Base-by-base conservation (phyloP, 257 asterid species). In the Petunia axillaris region DNA sequence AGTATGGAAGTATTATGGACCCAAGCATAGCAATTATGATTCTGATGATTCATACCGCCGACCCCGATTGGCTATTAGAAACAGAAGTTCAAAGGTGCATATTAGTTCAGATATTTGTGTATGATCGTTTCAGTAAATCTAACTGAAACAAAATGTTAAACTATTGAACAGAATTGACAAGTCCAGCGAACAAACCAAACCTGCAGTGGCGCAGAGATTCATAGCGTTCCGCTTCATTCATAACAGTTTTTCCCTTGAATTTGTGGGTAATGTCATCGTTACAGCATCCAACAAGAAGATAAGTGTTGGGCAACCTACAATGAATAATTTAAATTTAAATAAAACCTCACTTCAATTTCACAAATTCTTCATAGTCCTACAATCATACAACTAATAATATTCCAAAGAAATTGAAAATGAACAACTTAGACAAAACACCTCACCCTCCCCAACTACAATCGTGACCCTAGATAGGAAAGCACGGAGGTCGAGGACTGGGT, bases 141-240 rank as follows among this genome's bases (percentile, higher is more conserved):
- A 44, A 50, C 46, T 50, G 62, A 2, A 11, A 36, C 36, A 48
- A 25, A 50, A 11, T 4, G 16, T 36, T 11, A 48, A 35, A 73
- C 48, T 13, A 25, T 64, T 4, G 5, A 35, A 50, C 35, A 35
- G 10, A 48, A 25, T 71, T 11, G 39, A 48, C 77, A 48, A 71
- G 5, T 38, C 89, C 88, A 75, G 58, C 4, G 44, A 63, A 79
- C 75, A 48, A 71, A 93, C 98, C 75, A 48, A 71, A 93, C 98
- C 85, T 95, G 99, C 99, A 93, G 81, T 95, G 99, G 80, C 97
- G 96, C 81, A 95, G 91, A 57, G 99, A 95, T 85, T 95, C 99
- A 68, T 92, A 93, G 38, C 98, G 97, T 88, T 95, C 99, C 41
- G 77, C 48, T 3, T 85, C 97, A 2, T 88, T 92, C 98, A 95